phyloP scores from a whole-genome alignment of 345 rosid genomes.

The Microthlaspi erraticum region DNA sequence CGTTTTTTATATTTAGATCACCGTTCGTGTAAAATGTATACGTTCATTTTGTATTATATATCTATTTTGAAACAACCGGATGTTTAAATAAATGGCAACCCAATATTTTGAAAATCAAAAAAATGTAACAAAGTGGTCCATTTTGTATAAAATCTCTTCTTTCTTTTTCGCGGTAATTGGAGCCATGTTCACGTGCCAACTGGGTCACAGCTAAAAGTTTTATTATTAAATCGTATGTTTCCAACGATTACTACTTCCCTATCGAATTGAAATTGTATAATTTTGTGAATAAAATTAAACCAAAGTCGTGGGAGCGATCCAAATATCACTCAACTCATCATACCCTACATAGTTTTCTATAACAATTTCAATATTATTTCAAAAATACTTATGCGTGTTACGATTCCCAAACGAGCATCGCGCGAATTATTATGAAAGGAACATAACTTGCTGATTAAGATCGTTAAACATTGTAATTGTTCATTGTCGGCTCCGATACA shows the following conservation, averaged over 20 bases:
- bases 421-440: conserved; percentile 40
- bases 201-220: conserved; percentile 52
- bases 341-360: conserved; percentile 33
- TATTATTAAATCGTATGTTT: conserved; percentile 23
- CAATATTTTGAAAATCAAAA: conserved; percentile 3
- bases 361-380: background rate
- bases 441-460: conserved; percentile 35
- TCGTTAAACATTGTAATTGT: background rate
- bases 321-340: conserved; percentile 39
- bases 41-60: too few species aligned
- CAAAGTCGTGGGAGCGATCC: conserved; percentile 47
- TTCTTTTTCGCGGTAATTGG: conserved; percentile 37
- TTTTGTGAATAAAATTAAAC: conserved; percentile 16
- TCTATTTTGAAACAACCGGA: background rate
- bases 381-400: conserved; percentile 25
- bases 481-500: conserved; percentile 25
- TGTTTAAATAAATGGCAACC: conserved; percentile 23
- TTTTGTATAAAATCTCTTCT: conserved; percentile 23
- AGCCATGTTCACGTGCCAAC: conserved; percentile 51
- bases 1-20: background rate
- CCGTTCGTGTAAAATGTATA: too few species aligned
- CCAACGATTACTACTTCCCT: conserved; percentile 4
- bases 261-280: background rate
- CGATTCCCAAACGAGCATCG: conserved; percentile 31
- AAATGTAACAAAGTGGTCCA: conserved; percentile 39